Evolutionary conservation across 305 asterid species (phyloP).

Genomic region (Solanum hybrid): DNA sequence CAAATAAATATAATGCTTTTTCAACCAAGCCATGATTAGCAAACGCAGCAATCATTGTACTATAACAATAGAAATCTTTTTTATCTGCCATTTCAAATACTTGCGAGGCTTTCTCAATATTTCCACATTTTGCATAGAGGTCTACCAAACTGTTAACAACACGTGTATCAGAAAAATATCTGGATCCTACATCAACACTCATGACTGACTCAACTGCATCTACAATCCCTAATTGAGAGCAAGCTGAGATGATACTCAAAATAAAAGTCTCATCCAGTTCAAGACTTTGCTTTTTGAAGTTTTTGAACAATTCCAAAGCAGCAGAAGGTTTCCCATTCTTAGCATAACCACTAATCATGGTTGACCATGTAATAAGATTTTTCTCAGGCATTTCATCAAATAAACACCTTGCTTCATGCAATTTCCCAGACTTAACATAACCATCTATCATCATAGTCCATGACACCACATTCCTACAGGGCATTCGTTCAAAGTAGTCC

Average conservation of each 20-base stretch:
- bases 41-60: conserved; percentile 8
- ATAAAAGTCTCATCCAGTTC: conserved; percentile 1
- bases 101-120: conserved; percentile 11
- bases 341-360: conserved; percentile 2
- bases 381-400: conserved; percentile 8
- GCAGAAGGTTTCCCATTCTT: conserved; percentile 9
- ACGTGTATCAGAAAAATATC: conserved; percentile 3
- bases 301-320: conserved; percentile 1
- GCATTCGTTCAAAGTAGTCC: conserved; percentile 6
- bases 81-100: background rate
- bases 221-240: conserved; percentile 13
- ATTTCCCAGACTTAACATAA: conserved; percentile 1
- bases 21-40: conserved; percentile 6
- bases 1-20: conserved; percentile 5
- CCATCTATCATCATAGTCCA: conserved; percentile 21
- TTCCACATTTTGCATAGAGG: conserved; percentile 20
- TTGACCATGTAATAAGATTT: conserved; percentile 11
- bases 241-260: conserved; percentile 11
- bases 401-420: background rate
- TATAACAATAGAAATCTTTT: conserved; percentile 10
- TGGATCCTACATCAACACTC: background rate
- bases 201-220: conserved; percentile 8
- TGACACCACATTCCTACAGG: conserved; percentile 7
- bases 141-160: conserved; percentile 12
- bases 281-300: background rate